Percentiles rank a stretch among this genome's conserved stretches.
phyloP scores from a whole-genome alignment of 2,329 filamentous ascomycete species.

The Penicillium sp. region DNA sequence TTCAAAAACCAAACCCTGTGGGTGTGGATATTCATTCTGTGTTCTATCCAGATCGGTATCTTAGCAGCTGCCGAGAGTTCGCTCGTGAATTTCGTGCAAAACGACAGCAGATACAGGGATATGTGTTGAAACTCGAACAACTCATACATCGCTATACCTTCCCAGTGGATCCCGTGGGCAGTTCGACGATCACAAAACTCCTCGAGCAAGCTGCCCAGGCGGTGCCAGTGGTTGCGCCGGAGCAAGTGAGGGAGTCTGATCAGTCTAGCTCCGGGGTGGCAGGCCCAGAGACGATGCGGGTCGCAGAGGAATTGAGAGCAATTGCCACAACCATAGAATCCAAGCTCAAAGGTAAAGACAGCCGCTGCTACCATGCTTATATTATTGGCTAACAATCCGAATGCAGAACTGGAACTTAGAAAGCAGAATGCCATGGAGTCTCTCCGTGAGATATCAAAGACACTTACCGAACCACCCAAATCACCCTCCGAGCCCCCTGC shows the following conservation, averaged over 20 bases:
- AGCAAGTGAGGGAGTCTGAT: slow-evolving; percentile 20
- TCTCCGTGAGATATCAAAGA: slow-evolving; percentile 46
- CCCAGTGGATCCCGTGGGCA: slow-evolving; percentile 20
- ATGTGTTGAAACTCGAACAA: slow-evolving; percentile 35
- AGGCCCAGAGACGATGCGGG: slow-evolving; percentile 26
- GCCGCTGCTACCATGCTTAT: background rate
- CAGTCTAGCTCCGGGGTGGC: slow-evolving; percentile 19
- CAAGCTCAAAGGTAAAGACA: slow-evolving; percentile 41
- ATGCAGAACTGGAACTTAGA: slow-evolving; percentile 45
- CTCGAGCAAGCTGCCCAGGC: slow-evolving; percentile 40
- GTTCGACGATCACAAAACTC: slow-evolving; percentile 30
- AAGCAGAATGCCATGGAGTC: slow-evolving; percentile 43
- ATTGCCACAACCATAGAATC: slow-evolving; percentile 41
- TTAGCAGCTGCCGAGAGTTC: slow-evolving; percentile 51
- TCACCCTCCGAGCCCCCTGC: slow-evolving; percentile 42
- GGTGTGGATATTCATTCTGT: slow-evolving; percentile 54
- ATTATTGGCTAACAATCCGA: slow-evolving; percentile 7
- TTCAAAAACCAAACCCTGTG: slow-evolving; percentile 37
- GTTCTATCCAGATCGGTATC: slow-evolving; percentile 62
- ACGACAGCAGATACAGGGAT: slow-evolving; percentile 35
- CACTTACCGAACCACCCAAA: slow-evolving; percentile 48
- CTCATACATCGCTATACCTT: slow-evolving; percentile 34
- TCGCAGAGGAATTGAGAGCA: slow-evolving; percentile 37
- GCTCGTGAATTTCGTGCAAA: slow-evolving; percentile 49
- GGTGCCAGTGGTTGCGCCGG: slow-evolving; percentile 28